Base-by-base conservation (phyloP, 2,329 filamentous ascomycete species). In the Diaporthe citri region DNA sequence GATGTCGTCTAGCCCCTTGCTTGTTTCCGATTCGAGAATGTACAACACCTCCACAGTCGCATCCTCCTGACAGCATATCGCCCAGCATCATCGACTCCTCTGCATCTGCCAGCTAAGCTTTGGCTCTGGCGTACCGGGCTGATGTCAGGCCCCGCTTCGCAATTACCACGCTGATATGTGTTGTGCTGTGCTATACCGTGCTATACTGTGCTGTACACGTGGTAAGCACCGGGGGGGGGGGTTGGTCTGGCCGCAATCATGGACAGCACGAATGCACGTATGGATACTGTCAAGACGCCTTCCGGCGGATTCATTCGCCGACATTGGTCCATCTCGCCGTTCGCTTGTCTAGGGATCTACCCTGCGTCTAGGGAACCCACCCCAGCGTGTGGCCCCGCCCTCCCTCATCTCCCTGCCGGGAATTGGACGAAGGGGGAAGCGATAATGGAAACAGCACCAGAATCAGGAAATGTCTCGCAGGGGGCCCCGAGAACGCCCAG, bases 381-480 rank as follows among this genome's bases (percentile, higher is more conserved):
- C 48, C 59, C 66, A 71, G 48, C 69, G 15, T 67, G 72, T 71
- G 72, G 74, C 41, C 59, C 74, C 66, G 41, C 59, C 51, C 31
- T 74, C 67, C 72, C 74, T 76, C 74, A 76, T 74, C 72, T 76
- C 74, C 74, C 67, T 74, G 59, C 67, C 64, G 31, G 66, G 64
- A 52, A 67, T 74, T 62, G 51, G 70, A 72, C 52, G 66, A 69
- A 60, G 67, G 59, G 66, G 57, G 66, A 56, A 62, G 67, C 69
- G 74, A 64, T 41, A 57, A 67, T 69, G 60, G 59, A 74, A 60
- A 51, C 43, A 73, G 72, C 52, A 56, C 66, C 59, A 55, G 36
- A 72, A 59, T 59, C 51, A 48, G 46, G 72, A 71, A 74, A 74
- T 43, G 66, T 72, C 72, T 69, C 55, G 41, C 70, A 62, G 60